Percentiles rank a stretch among this genome's conserved stretches.
Evolutionary conservation across 2,329 filamentous ascomycete genomes (phyloP).

Genomic region (Cladophialophora yegresii): DNA sequence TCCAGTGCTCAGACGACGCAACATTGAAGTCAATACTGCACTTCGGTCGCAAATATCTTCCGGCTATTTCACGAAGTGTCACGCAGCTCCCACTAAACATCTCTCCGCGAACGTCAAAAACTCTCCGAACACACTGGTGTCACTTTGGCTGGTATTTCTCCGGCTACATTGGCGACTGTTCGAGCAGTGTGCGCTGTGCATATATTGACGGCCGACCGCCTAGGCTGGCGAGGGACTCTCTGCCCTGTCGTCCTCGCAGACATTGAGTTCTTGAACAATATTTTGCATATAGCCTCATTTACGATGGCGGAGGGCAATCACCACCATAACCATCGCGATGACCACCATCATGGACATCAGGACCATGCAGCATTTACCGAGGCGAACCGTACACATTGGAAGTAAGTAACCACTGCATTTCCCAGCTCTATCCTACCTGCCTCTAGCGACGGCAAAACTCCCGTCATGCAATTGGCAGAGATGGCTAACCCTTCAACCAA

Average conservation of each 20-base stretch:
- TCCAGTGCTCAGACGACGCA: background rate
- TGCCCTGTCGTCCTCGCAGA: background rate
- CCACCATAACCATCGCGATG: slow-evolving; percentile 18
- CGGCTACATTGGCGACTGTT: slow-evolving; percentile 1
- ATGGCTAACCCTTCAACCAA: slow-evolving; percentile 6
- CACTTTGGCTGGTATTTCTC: background rate
- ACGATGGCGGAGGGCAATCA: slow-evolving; percentile 17
- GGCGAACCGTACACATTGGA: slow-evolving; percentile 33
- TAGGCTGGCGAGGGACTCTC: background rate
- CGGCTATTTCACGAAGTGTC: background rate
- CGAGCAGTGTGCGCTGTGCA: background rate
- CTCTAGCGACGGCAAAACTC: background rate
- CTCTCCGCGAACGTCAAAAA: slow-evolving; percentile 5
- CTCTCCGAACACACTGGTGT: background rate
- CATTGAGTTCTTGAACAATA: background rate
- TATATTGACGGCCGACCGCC: background rate
- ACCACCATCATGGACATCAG: slow-evolving; percentile 16
- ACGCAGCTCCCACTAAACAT: background rate
- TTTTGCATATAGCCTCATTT: background rate
- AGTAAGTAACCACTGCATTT: slow-evolving; percentile 25
- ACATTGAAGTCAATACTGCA: background rate
- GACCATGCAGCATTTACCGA: slow-evolving; percentile 30
- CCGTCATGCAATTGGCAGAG: background rate
- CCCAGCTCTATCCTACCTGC: background rate
- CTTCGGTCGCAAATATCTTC: background rate